Evolutionary conservation across 129 eudicot species (phyloP).

Genomic region (Artemisia annua): DNA sequence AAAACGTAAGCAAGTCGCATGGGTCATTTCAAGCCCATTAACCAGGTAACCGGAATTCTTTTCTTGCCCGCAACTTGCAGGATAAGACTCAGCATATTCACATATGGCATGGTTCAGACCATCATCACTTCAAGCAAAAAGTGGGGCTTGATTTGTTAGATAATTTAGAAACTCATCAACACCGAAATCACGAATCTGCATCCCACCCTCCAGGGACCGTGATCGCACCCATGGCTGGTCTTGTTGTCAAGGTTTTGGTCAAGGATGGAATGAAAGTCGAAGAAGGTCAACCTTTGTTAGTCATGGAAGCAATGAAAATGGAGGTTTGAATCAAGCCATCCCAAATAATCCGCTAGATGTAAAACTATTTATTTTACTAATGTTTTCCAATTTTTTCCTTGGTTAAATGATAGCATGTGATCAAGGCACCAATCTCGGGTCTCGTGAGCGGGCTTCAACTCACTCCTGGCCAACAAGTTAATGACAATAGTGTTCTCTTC

Average conservation of each 20-base stretch:
- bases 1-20: too few species aligned
- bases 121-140: conserved; percentile 71
- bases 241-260: conserved; percentile 78
- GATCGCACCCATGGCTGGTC: conserved; percentile 91
- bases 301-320: conserved; percentile 99
- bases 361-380: conserved; percentile 5
- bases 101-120: conserved; percentile 78
- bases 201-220: conserved; percentile 82
- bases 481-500: conserved; percentile 77
- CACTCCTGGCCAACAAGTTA: conserved; percentile 76
- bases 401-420: conserved; percentile 65
- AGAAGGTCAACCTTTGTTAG: conserved; percentile 87
- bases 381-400: background rate
- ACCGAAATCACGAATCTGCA: conserved; percentile 41
- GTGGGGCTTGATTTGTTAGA: conserved; percentile 52
- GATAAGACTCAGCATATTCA: conserved; percentile 73
- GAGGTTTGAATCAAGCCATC: conserved; percentile 55
- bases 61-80: too few species aligned
- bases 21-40: too few species aligned
- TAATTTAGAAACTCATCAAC: conserved; percentile 54
- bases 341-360: background rate
- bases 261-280: conserved; percentile 68
- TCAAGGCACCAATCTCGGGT: conserved; percentile 80
- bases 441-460: conserved; percentile 71
- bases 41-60: too few species aligned